A percentile compares a stretch with the other conserved stretches of the same genome.
Conservation (phyloP, 257 asterid genomes). For the Forsythia suspensa region DNA sequence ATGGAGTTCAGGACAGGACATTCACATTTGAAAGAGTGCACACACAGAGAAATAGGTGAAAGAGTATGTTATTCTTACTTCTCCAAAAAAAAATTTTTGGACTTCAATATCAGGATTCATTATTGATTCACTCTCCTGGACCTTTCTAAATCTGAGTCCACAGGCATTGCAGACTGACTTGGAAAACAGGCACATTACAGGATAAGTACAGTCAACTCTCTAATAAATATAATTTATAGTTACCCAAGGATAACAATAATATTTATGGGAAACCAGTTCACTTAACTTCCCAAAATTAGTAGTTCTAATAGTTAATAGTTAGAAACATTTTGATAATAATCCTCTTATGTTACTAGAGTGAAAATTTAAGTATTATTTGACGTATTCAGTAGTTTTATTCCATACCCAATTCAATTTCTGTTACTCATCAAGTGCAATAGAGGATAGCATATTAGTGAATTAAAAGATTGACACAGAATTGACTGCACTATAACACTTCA, state of each 20-base stretch:
- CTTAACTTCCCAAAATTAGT: not conserved
- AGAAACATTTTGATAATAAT: not conserved
- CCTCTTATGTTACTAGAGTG: not conserved
- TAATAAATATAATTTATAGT: not conserved
- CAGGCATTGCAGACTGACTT: slow-evolving; percentile 24
- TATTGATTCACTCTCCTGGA: slow-evolving; percentile 17
- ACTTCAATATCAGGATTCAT: slow-evolving; percentile 12
- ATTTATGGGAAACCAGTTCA: not conserved
- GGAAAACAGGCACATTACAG: slow-evolving; percentile 7
- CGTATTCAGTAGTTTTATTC: not conserved
- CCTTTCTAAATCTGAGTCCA: slow-evolving; percentile 6
- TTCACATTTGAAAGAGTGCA: not conserved
- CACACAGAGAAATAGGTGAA: not conserved
- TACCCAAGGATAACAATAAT: not conserved
- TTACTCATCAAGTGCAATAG: not conserved
- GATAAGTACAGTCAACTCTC: not conserved
- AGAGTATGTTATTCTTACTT: slow-evolving; percentile 23
- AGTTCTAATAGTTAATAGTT: not conserved
- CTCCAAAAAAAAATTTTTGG: too few relatives aligned
- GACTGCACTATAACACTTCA: not conserved
- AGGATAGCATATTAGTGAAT: not conserved
- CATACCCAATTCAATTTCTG: not conserved
- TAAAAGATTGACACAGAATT: not conserved
- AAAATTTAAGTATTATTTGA: not conserved
- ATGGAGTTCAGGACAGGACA: slow-evolving; percentile 7